Conservation (phyloP, 2,329 filamentous ascomycete species). For the Alternaria burnsii region DNA sequence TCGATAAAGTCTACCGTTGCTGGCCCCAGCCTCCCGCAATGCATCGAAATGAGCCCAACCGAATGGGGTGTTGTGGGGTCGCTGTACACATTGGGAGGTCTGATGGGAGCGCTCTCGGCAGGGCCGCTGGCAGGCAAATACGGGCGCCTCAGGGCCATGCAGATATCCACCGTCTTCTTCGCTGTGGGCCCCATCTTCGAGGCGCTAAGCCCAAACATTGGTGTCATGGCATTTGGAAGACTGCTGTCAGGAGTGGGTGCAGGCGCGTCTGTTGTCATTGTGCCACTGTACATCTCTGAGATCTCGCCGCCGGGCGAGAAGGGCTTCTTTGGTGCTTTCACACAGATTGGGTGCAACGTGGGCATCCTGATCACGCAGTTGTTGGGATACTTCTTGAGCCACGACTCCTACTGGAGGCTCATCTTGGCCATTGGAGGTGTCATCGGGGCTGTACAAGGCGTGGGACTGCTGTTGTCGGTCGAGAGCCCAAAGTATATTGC, state of each 20-base stretch:
- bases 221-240: slow-evolving; percentile 75
- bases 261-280: slow-evolving; percentile 89
- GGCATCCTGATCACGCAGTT: slow-evolving; percentile 86
- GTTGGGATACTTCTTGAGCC: slow-evolving; percentile 86
- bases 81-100: slow-evolving; percentile 88
- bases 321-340: slow-evolving; percentile 83
- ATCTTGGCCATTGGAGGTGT: slow-evolving; percentile 78
- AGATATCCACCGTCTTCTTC: slow-evolving; percentile 79
- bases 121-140: slow-evolving; percentile 80
- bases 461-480: slow-evolving; percentile 74
- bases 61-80: slow-evolving; percentile 88
- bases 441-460: slow-evolving; percentile 71
- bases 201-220: slow-evolving; percentile 73
- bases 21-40: slow-evolving; percentile 68
- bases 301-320: slow-evolving; percentile 74
- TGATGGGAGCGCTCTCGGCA: slow-evolving; percentile 80
- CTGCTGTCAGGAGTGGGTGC: slow-evolving; percentile 84
- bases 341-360: slow-evolving; percentile 91
- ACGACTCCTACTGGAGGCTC: slow-evolving; percentile 80
- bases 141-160: slow-evolving; percentile 80
- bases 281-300: slow-evolving; percentile 94
- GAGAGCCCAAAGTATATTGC: slow-evolving; percentile 92
- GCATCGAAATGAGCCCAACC: slow-evolving; percentile 85
- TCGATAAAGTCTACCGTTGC: slow-evolving; percentile 54
- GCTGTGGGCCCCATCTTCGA: slow-evolving; percentile 78